Conservation (phyloP, 306 rosid species). For the Canavalia gladiata region DNA sequence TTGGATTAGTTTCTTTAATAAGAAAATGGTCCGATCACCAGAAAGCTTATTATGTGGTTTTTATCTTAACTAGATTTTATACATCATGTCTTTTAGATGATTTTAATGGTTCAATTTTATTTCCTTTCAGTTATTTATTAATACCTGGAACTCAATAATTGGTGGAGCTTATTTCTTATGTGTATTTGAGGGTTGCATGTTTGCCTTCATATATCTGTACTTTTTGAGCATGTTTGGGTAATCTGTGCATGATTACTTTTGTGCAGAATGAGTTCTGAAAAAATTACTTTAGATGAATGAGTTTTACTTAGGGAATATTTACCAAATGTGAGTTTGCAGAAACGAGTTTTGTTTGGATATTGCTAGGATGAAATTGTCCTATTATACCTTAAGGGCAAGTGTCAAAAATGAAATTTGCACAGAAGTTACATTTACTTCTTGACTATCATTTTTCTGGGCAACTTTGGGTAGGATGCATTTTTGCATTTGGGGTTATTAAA, state of each 20-base stretch:
- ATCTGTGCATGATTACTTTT: background rate
- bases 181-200: slow-evolving; percentile 18
- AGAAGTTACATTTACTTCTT: slow-evolving; percentile 27
- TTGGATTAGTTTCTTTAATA: slow-evolving; percentile 26
- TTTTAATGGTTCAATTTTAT: background rate
- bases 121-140: slow-evolving; percentile 32
- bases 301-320: slow-evolving; percentile 37
- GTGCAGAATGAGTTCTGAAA: slow-evolving; percentile 19
- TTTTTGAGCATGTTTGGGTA: slow-evolving; percentile 30
- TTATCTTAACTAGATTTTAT: slow-evolving; percentile 11
- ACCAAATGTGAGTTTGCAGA: slow-evolving; percentile 15
- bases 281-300: slow-evolving; percentile 2
- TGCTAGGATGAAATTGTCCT: slow-evolving; percentile 10
- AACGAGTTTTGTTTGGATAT: slow-evolving; percentile 17
- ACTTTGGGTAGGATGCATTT: slow-evolving; percentile 36
- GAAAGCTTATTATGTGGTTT: slow-evolving; percentile 30
- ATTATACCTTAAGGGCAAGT: slow-evolving; percentile 22
- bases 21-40: slow-evolving; percentile 15
- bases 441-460: background rate
- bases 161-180: slow-evolving; percentile 23
- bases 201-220: slow-evolving; percentile 31
- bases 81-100: slow-evolving; percentile 34
- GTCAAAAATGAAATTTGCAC: slow-evolving; percentile 19
- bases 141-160: slow-evolving; percentile 39
- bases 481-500: slow-evolving; percentile 35